phyloP scores from a whole-genome alignment of 495 filamentous ascomycete genomes.

The Hyphodiscus hymeniophilus region DNA sequence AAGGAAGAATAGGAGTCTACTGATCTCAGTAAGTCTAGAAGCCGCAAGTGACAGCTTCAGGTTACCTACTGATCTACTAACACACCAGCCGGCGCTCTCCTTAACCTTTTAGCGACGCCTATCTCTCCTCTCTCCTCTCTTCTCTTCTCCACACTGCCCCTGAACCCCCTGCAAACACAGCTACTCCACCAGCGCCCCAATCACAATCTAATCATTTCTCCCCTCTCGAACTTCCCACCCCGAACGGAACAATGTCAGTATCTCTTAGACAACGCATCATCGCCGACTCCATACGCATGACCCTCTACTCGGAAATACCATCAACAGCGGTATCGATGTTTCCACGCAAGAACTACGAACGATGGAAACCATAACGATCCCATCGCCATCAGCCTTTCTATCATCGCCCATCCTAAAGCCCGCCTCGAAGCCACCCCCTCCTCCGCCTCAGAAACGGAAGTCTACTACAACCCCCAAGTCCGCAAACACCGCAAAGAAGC shows the following conservation, averaged over 20 bases:
- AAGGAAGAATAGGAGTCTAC: not conserved
- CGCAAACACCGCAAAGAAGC: constrained; percentile 24
- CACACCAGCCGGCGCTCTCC: not conserved
- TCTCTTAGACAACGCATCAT: constrained; percentile 8
- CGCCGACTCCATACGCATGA: not conserved
- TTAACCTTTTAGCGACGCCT: not conserved
- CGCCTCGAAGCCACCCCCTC: constrained; percentile 26
- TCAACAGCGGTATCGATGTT: constrained; percentile 8
- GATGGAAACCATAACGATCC: constrained; percentile 58
- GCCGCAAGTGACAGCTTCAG: not conserved
- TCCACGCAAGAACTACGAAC: constrained; percentile 10
- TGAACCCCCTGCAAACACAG: not conserved
- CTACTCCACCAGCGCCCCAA: not conserved
- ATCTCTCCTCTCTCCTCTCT: not conserved
- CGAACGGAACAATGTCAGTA: constrained; percentile 4
- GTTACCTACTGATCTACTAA: not conserved
- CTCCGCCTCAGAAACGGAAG: constrained; percentile 23
- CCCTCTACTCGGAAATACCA: not conserved
- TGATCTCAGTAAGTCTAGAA: not conserved
- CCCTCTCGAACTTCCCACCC: not conserved
- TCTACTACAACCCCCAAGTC: constrained; percentile 5
- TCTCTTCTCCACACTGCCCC: not conserved
- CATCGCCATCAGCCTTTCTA: constrained; percentile 54
- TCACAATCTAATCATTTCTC: not conserved
- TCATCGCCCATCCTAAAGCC: constrained; percentile 31